Conservation (phyloP, 176 grass and related monocot genomes). For the Oryza longistaminata region DNA sequence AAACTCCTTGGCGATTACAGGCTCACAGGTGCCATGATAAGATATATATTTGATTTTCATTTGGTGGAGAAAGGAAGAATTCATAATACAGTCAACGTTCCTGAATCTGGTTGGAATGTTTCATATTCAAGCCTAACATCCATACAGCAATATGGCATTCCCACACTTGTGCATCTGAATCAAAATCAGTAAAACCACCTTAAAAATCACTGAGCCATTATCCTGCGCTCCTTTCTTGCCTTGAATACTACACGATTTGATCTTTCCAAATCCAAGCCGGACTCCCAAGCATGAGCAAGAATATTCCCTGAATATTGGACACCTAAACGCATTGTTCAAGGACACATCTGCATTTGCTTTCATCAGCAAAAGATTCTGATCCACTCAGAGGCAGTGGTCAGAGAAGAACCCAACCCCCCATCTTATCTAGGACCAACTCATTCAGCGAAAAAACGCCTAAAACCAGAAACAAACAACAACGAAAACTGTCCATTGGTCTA, state of each 20-base stretch:
- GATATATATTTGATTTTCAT: neutral
- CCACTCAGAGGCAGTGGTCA: neutral
- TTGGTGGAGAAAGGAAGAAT: neutral
- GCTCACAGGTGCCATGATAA: neutral
- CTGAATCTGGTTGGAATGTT: slow-evolving; percentile 3
- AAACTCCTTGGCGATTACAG: neutral
- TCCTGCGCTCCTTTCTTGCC: neutral
- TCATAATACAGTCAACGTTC: neutral
- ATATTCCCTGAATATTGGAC: neutral
- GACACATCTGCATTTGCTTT: neutral
- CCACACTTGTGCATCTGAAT: neutral
- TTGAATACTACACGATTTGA: neutral
- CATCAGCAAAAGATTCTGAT: slow-evolving; percentile 13
- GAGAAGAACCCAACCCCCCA: neutral
- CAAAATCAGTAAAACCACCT: neutral
- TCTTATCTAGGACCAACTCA: neutral
- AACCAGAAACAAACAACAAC: neutral
- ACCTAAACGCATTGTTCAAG: neutral
- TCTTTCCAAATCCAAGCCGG: neutral
- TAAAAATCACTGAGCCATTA: neutral
- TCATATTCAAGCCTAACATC: neutral
- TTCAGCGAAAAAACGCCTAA: neutral
- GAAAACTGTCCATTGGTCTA: neutral
- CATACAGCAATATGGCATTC: neutral
- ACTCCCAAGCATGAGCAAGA: neutral